phyloP scores from a whole-genome alignment of 495 filamentous ascomycete species.

The Alectoria sarmentosa region DNA sequence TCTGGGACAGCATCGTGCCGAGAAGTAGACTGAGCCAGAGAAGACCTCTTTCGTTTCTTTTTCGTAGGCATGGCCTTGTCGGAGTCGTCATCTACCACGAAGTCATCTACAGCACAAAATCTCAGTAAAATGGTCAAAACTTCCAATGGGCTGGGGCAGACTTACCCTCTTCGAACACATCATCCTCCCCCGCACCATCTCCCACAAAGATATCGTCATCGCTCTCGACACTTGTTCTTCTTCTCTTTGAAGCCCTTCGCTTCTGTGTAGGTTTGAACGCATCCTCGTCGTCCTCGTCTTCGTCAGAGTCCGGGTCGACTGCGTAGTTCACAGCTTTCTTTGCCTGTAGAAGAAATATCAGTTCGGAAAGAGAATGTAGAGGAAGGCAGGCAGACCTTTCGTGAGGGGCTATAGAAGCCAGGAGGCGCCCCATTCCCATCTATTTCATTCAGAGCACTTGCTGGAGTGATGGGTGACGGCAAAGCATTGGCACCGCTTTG shows the following conservation, averaged over 20 bases:
- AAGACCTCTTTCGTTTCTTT: slow-evolving; percentile 67
- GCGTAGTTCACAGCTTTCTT: slow-evolving; percentile 43
- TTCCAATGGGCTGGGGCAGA: background rate
- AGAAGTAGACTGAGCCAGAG: slow-evolving; percentile 40
- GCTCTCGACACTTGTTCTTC: slow-evolving; percentile 45
- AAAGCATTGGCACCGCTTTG: slow-evolving; percentile 1
- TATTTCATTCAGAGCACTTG: slow-evolving; percentile 6
- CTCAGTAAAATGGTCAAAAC: background rate
- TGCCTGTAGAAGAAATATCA: slow-evolving; percentile 28
- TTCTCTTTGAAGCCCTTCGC: slow-evolving; percentile 41
- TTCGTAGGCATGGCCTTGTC: slow-evolving; percentile 62
- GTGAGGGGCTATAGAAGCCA: slow-evolving; percentile 38
- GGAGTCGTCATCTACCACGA: slow-evolving; percentile 72
- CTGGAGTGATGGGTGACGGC: slow-evolving; percentile 24
- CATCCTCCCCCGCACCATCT: slow-evolving; percentile 44
- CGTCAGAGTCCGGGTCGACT: slow-evolving; percentile 37
- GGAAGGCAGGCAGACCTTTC: slow-evolving; percentile 31
- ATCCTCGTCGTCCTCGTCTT: slow-evolving; percentile 49
- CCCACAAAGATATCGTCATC: slow-evolving; percentile 63
- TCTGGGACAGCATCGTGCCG: slow-evolving; percentile 7
- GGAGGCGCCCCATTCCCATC: slow-evolving; percentile 15
- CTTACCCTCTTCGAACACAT: slow-evolving; percentile 48
- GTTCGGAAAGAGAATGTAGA: background rate
- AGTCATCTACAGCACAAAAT: slow-evolving; percentile 48
- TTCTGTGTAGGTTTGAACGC: slow-evolving; percentile 40